These are phyloP conservation scores for Deinandra increscens DNA, from an alignment of 129 eudicot species.

Conservation along the genomic window DNA sequence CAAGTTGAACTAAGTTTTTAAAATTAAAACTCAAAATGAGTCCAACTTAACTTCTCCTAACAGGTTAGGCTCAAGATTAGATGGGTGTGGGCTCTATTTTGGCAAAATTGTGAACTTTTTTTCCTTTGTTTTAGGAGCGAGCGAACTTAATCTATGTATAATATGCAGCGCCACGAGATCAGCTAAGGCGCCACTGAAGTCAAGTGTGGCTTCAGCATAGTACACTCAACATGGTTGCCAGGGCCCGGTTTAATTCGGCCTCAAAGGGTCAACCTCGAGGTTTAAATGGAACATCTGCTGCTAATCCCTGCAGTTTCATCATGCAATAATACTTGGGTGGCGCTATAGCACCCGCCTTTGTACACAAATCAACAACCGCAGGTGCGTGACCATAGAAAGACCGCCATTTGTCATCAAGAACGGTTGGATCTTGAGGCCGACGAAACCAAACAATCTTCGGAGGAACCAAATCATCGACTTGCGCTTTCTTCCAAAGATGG, in stretches of 20 bases:
- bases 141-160: no score
- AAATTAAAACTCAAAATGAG: no score
- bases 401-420: constrained; percentile 61
- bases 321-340: constrained; percentile 59
- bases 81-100: no score
- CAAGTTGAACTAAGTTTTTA: no score
- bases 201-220: background rate
- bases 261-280: background rate
- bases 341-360: constrained; percentile 67
- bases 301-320: constrained; percentile 83
- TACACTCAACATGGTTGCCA: background rate
- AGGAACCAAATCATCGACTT: constrained; percentile 78
- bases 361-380: constrained; percentile 82
- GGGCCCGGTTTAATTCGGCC: background rate
- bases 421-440: constrained; percentile 78
- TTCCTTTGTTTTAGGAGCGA: no score
- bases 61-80: no score
- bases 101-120: background rate
- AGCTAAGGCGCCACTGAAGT: background rate
- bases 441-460: constrained; percentile 69
- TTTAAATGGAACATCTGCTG: constrained; percentile 43
- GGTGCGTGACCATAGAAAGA: constrained; percentile 84
- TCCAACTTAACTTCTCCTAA: no score
- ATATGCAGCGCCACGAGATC: background rate
- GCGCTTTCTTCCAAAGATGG: constrained; percentile 82